Evolutionary conservation across 2,329 filamentous ascomycete genomes (phyloP).

Genomic region (Cyclaneusma minus): DNA sequence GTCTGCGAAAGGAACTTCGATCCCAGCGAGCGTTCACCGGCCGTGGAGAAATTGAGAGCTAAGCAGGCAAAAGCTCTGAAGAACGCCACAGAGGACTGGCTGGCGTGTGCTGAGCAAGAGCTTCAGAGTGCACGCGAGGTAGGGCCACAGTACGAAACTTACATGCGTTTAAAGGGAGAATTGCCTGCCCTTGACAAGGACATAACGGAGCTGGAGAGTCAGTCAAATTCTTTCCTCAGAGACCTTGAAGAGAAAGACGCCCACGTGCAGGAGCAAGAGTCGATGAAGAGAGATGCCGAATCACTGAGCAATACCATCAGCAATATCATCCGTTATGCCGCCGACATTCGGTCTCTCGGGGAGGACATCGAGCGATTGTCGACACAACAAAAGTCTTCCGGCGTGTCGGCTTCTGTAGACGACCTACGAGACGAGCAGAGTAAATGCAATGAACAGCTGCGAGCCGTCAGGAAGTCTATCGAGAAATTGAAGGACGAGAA

Average conservation of each 20-base stretch:
- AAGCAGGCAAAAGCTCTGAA: slow-evolving; percentile 46
- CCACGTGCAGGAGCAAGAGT: slow-evolving; percentile 46
- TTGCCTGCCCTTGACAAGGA: slow-evolving; percentile 55
- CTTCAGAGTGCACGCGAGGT: slow-evolving; percentile 46
- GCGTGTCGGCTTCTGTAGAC: slow-evolving; percentile 54
- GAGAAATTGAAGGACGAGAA: slow-evolving; percentile 52
- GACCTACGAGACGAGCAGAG: slow-evolving; percentile 71
- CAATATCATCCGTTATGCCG: slow-evolving; percentile 56
- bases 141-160: slow-evolving; percentile 57
- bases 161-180: slow-evolving; percentile 51
- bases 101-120: slow-evolving; percentile 33
- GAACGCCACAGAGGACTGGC: slow-evolving; percentile 41
- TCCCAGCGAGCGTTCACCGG: slow-evolving; percentile 41
- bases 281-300: slow-evolving; percentile 57
- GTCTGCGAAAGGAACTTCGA: slow-evolving; percentile 62
- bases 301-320: slow-evolving; percentile 60
- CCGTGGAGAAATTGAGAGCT: slow-evolving; percentile 52
- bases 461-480: slow-evolving; percentile 45
- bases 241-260: slow-evolving; percentile 54
- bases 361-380: slow-evolving; percentile 60
- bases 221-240: slow-evolving; percentile 42
- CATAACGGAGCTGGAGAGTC: slow-evolving; percentile 41
- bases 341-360: slow-evolving; percentile 57
- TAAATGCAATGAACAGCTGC: slow-evolving; percentile 49
- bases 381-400: slow-evolving; percentile 57